Evolutionary conservation across 306 rosid species (phyloP), one percentile per base, ranked within the genome.

Genomic region (Trifolium fragiferum): DNA sequence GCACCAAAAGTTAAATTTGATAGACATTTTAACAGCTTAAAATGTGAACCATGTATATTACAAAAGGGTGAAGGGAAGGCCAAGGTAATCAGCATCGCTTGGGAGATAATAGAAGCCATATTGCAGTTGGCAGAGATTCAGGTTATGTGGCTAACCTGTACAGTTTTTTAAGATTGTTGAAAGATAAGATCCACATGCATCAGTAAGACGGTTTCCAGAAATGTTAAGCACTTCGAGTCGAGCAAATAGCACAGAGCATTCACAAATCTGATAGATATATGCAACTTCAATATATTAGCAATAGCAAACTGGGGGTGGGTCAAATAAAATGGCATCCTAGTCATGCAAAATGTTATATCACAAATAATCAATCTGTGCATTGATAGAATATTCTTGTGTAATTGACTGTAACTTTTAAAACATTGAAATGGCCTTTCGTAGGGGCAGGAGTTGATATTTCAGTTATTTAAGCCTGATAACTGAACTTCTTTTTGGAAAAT

Each of bases 151-250:
- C 81, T 77, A 81, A 92, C 98, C 97, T 73, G 85, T 85, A 84
- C 96, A 91, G 12, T 80, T 91, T 73, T 86, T 77, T 78, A 91
- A 85, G 67, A 94, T 90, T 62, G 93, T 87, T 74, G 96, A 89
- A 44, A 94, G 91, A 84, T 79, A 94, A 66, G 92, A 87, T 68
- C 97, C 93, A 73, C 93, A 91, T 41, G 91, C 94, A 81, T 94
- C 96, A 33, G 98, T 90, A 53, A 94, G 96, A 75, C 93, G 96
- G 72, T 94, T 94, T 73, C 96, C 95, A 71, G 97, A 90, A 62
- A 94, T 72, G 85, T 94, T 90, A 8, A 94, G 96, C 71, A 90
- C 93, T 91, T 88, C 96, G 38, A 91, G 82, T 54, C 97, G 88
- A 82, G 89, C 69, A 82, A 87, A 90, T 30, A 94, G 87, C 63